These are phyloP conservation scores for Colletotrichum camelliae DNA, from an alignment of 2,329 filamentous ascomycete genomes.

Conservation along the genomic window DNA sequence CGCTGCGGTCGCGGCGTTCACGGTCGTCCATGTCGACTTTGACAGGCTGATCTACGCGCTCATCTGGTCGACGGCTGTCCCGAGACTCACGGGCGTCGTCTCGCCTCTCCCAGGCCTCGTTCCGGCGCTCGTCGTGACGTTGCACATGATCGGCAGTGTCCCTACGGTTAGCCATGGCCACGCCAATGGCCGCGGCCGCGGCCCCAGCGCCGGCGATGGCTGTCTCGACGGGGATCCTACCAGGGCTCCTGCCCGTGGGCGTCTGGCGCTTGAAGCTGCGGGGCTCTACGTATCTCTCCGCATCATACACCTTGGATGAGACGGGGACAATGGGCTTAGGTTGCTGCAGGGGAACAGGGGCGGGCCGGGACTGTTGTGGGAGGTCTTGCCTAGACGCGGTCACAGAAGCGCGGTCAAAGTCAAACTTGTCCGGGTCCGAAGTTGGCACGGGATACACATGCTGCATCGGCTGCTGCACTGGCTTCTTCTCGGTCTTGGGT, in stretches of 20 bases:
- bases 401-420: conserved; percentile 58
- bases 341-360: conserved; percentile 77
- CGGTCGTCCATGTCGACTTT: conserved; percentile 23
- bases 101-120: neutral
- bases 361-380: conserved; percentile 53
- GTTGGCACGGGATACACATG: conserved; percentile 72
- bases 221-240: conserved; percentile 45
- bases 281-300: conserved; percentile 44
- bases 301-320: conserved; percentile 70
- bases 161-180: conserved; percentile 43
- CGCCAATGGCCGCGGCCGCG: conserved; percentile 55
- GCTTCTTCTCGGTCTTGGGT: conserved; percentile 32
- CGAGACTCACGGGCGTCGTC: conserved; percentile 27
- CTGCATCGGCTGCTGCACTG: conserved; percentile 63
- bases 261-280: conserved; percentile 36
- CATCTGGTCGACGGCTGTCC: conserved; percentile 32
- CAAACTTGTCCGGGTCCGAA: conserved; percentile 67
- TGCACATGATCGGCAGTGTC: conserved; percentile 31
- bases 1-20: conserved; percentile 35
- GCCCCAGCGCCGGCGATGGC: conserved; percentile 54
- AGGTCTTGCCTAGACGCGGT: conserved; percentile 46
- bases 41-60: conserved; percentile 25
- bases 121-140: conserved; percentile 20
- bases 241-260: conserved; percentile 44
- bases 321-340: conserved; percentile 81